Evolutionary conservation across 805 yeast species (phyloP).

Genomic region (Candida suzukii): DNA sequence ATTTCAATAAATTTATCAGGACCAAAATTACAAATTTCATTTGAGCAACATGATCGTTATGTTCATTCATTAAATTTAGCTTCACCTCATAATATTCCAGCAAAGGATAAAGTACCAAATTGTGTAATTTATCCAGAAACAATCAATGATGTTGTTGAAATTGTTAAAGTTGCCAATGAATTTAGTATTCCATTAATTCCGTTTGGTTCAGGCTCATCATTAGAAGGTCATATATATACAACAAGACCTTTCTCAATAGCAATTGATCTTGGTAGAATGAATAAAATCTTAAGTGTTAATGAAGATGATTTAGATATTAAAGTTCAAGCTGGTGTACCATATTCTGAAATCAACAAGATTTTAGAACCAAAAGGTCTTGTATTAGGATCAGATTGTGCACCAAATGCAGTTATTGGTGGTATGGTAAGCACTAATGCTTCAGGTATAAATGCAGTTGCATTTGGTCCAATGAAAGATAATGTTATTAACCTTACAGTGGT

Average conservation of each 20-base stretch:
- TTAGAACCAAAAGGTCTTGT: constrained; percentile 18
- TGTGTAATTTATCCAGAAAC: constrained; percentile 29
- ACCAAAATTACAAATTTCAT: background rate
- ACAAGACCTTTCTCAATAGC: constrained; percentile 28
- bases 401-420: constrained; percentile 64
- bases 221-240: constrained; percentile 37
- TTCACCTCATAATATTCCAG: constrained; percentile 28
- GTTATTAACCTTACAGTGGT: constrained; percentile 56
- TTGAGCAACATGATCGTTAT: background rate
- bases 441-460: constrained; percentile 63
- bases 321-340: constrained; percentile 40
- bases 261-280: constrained; percentile 29
- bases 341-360: constrained; percentile 36
- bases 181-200: constrained; percentile 36
- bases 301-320: constrained; percentile 37
- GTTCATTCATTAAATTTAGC: constrained; percentile 18
- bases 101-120: constrained; percentile 25
- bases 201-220: constrained; percentile 33
- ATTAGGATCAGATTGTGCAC: constrained; percentile 40
- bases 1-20: background rate
- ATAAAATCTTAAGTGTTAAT: constrained; percentile 28
- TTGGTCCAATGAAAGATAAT: constrained; percentile 65
- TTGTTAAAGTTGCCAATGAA: constrained; percentile 27
- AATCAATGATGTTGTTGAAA: constrained; percentile 29
- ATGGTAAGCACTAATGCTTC: constrained; percentile 60